Evolutionary conservation across 805 yeast genomes (phyloP).

Genomic region (Komagataella pseudopastoris): DNA sequence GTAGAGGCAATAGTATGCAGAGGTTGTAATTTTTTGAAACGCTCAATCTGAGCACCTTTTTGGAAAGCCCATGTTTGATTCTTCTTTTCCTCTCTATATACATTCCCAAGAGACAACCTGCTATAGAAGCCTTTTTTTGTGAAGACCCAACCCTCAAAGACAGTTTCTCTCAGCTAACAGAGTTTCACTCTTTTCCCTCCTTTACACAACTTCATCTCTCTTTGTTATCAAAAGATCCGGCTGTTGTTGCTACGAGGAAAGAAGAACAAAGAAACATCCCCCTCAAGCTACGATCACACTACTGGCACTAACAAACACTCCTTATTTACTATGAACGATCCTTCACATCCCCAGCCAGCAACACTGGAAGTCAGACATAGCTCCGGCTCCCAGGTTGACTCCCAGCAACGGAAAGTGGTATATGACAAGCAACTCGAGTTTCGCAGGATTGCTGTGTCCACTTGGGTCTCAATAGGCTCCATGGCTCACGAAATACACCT

Average conservation of each 20-base stretch:
- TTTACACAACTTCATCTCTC: not conserved
- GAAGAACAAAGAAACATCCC: not conserved
- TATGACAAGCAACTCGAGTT: not conserved
- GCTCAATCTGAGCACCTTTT: not conserved
- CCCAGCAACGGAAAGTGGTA: not conserved
- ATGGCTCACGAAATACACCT: conserved; percentile 1
- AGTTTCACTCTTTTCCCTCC: not conserved
- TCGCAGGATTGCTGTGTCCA: not conserved
- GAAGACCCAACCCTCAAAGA: not conserved
- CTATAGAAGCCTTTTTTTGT: not conserved
- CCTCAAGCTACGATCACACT: not conserved
- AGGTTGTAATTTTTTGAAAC: conserved; percentile 2
- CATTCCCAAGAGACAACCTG: not conserved
- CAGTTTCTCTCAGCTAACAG: not conserved
- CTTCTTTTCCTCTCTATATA: not conserved
- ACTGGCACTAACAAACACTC: not conserved
- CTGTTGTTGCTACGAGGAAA: not conserved
- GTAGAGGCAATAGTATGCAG: not conserved
- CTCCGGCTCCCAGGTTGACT: not conserved
- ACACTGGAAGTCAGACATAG: not conserved
- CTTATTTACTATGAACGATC: not conserved
- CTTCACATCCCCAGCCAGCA: not conserved
- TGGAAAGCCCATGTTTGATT: not conserved
- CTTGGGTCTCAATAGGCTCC: conserved; percentile 1
- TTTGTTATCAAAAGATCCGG: not conserved